Evolutionary conservation across 306 rosid species (phyloP).

Genomic region (Gynostemma pentaphyllum): DNA sequence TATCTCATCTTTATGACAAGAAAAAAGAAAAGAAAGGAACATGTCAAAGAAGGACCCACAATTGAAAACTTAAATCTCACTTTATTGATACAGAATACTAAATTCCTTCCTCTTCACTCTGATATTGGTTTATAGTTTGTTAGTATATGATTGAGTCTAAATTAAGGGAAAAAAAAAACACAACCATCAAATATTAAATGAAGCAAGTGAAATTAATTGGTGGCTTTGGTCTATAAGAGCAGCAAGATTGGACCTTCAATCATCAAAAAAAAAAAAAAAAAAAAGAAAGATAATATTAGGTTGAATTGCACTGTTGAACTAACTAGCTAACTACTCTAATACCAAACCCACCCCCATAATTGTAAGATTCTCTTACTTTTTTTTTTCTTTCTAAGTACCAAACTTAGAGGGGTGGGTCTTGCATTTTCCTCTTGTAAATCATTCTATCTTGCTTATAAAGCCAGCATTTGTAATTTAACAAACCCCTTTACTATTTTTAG

Average conservation of each 20-base stretch:
- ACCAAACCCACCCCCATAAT: constrained; percentile 13
- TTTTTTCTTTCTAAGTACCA: neutral
- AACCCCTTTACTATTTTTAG: constrained; percentile 7
- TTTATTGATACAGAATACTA: neutral
- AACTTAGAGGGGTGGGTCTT: constrained; percentile 7
- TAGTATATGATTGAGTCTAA: constrained; percentile 4
- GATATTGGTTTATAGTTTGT: constrained; percentile 5
- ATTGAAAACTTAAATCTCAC: constrained; percentile 8
- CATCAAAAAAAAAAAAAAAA: neutral
- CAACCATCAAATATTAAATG: neutral
- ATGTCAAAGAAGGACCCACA: constrained; percentile 1
- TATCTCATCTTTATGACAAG: neutral
- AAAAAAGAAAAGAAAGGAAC: neutral
- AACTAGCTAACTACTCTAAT: neutral
- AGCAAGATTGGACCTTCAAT: neutral
- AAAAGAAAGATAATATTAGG: neutral
- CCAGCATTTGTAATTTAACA: constrained; percentile 21
- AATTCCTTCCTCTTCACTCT: constrained; percentile 10
- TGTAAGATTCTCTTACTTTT: neutral
- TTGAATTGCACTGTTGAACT: constrained; percentile 12
- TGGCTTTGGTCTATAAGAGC: neutral
- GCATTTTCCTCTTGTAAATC: constrained; percentile 35
- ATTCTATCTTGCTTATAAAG: constrained; percentile 55
- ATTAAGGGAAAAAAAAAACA: neutral
- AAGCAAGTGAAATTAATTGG: constrained; percentile 1